Conservation (phyloP, 2,329 filamentous ascomycete species). For the Fusarium kyushuense region DNA sequence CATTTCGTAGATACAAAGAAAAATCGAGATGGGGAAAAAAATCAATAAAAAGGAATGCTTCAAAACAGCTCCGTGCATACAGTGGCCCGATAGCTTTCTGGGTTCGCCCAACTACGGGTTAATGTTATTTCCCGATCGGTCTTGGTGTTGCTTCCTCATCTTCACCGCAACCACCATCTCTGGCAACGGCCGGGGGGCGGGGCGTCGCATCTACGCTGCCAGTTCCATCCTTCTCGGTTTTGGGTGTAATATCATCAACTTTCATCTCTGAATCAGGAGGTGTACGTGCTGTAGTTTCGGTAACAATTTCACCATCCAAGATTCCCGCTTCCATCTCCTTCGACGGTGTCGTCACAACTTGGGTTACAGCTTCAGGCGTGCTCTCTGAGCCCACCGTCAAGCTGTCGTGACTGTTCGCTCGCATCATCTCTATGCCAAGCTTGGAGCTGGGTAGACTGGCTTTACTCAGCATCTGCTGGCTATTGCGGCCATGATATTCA, state of each 20-base stretch:
- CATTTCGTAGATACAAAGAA: slow-evolving; percentile 47
- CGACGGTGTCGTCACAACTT: slow-evolving; percentile 63
- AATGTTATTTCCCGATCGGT: slow-evolving; percentile 47
- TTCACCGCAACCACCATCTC: slow-evolving; percentile 18
- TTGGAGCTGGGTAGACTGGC: slow-evolving; percentile 81
- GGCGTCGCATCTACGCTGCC: slow-evolving; percentile 60
- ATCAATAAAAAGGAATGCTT: slow-evolving; percentile 4
- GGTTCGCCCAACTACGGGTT: slow-evolving; percentile 1
- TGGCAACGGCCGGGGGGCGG: slow-evolving; percentile 50
- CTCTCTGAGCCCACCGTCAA: slow-evolving; percentile 66
- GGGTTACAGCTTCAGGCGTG: slow-evolving; percentile 64
- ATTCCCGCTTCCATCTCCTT: slow-evolving; percentile 55
- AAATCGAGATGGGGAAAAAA: slow-evolving; percentile 28
- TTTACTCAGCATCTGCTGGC: slow-evolving; percentile 58
- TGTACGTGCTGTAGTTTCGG: slow-evolving; percentile 36
- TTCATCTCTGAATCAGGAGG: slow-evolving; percentile 42
- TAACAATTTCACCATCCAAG: slow-evolving; percentile 38
- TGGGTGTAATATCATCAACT: slow-evolving; percentile 15
- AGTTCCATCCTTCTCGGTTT: slow-evolving; percentile 23
- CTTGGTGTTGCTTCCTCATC: slow-evolving; percentile 56
- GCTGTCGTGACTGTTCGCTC: slow-evolving; percentile 93
- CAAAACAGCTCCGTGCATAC: slow-evolving; percentile 3
- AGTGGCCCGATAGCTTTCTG: background rate
- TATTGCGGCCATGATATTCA: slow-evolving; percentile 62
- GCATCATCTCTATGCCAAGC: slow-evolving; percentile 96